Percentiles rank a stretch among this genome's conserved stretches.
Conservation (phyloP, 495 filamentous ascomycete species). For the Neurospora discreta region DNA sequence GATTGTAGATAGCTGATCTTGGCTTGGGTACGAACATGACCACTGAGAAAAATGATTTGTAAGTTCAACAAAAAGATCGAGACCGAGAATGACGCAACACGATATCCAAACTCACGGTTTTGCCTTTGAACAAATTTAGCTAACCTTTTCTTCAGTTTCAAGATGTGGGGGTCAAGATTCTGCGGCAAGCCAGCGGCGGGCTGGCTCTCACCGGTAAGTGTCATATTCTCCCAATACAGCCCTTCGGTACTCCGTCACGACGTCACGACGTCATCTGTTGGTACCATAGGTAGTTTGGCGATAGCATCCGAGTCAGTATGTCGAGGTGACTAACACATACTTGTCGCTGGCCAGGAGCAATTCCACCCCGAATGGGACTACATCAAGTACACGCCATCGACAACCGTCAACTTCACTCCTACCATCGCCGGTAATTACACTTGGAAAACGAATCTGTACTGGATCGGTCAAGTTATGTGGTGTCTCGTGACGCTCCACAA, state of each 20-base stretch:
- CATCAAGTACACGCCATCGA: neutral
- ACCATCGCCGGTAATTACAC: neutral
- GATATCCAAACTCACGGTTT: neutral
- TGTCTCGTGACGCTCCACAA: neutral
- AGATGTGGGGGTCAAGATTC: neutral
- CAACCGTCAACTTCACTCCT: neutral
- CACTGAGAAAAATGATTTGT: neutral
- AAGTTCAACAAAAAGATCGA: neutral
- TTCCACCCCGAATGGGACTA: slow-evolving; percentile 1
- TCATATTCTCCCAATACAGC: neutral
- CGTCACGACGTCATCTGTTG: neutral
- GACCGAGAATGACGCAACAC: neutral
- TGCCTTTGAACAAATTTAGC: neutral
- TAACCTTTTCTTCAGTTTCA: neutral
- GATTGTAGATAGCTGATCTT: neutral
- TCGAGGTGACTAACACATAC: neutral
- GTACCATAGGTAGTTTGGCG: neutral
- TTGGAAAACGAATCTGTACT: neutral
- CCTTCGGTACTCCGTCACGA: neutral
- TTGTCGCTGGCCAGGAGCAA: neutral
- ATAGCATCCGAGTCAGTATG: neutral
- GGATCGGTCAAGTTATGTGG: neutral
- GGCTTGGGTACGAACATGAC: neutral
- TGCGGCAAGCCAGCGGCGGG: neutral
- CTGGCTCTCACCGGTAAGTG: neutral